phyloP scores from a whole-genome alignment of 2,329 filamentous ascomycete species.

The Alternaria infectoria region DNA sequence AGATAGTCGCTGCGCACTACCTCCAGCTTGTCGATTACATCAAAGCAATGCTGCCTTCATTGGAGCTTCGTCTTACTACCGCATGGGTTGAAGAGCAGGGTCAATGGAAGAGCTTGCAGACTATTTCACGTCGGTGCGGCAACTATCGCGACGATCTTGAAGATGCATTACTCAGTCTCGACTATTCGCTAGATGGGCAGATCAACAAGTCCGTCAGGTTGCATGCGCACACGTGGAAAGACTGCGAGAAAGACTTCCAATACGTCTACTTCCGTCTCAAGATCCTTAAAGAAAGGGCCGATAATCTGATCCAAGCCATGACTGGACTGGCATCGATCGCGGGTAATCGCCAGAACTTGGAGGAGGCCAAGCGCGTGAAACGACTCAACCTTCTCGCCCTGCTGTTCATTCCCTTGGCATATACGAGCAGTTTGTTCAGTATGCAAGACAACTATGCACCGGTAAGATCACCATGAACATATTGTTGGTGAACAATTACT shows the following conservation, averaged over 20 bases:
- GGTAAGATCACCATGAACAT: neutral
- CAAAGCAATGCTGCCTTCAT: conserved; percentile 42
- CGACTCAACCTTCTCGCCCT: conserved; percentile 41
- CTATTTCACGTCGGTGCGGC: conserved; percentile 42
- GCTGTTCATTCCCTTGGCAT: conserved; percentile 44
- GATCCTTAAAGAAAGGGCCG: conserved; percentile 41
- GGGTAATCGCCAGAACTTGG: conserved; percentile 42
- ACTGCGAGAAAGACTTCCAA: conserved; percentile 41
- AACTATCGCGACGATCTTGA: conserved; percentile 47
- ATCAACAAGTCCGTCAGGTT: neutral
- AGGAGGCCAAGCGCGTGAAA: conserved; percentile 45
- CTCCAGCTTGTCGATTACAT: conserved; percentile 45
- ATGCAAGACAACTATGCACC: conserved; percentile 43
- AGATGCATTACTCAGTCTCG: conserved; percentile 39
- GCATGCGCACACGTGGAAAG: conserved; percentile 24
- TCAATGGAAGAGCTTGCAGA: conserved; percentile 43
- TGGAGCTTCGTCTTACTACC: conserved; percentile 40
- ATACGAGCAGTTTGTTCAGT: conserved; percentile 41
- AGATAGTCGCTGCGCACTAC: conserved; percentile 43
- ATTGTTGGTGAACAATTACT: neutral
- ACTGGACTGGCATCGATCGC: conserved; percentile 44
- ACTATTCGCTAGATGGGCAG: conserved; percentile 26
- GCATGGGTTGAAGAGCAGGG: conserved; percentile 44
- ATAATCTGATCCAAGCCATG: conserved; percentile 44
- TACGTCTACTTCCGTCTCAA: conserved; percentile 43